These are phyloP conservation scores for Phaseolus lunatus DNA, from an alignment of 306 rosid genomes.

Conservation along the genomic window DNA sequence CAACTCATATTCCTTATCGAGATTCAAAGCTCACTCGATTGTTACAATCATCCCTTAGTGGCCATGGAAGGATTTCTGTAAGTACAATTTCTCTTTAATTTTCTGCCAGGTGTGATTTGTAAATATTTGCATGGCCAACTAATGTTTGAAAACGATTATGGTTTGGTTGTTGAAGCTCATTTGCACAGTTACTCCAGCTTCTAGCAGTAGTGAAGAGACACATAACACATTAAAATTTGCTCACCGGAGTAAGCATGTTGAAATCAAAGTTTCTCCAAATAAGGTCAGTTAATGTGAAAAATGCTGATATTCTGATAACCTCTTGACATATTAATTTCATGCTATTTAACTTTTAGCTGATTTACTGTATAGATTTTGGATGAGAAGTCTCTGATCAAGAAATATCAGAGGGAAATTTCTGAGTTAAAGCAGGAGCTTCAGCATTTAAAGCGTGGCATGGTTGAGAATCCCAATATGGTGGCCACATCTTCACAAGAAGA, in stretches of 20 bases:
- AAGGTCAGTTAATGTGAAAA: slow-evolving; percentile 54
- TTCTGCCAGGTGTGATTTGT: slow-evolving; percentile 17
- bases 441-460: slow-evolving; percentile 75
- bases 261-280: slow-evolving; percentile 85
- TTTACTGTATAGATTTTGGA: slow-evolving; percentile 73
- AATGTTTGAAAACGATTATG: slow-evolving; percentile 38
- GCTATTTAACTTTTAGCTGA: background rate
- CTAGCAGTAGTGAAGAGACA: slow-evolving; percentile 93
- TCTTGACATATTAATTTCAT: slow-evolving; percentile 16
- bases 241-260: slow-evolving; percentile 87
- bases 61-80: slow-evolving; percentile 92
- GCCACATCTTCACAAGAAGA: slow-evolving; percentile 60
- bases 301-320: slow-evolving; percentile 16
- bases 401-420: slow-evolving; percentile 86
- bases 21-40: slow-evolving; percentile 93
- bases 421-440: slow-evolving; percentile 83
- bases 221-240: slow-evolving; percentile 91
- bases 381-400: slow-evolving; percentile 90
- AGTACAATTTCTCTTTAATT: slow-evolving; percentile 43
- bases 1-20: slow-evolving; percentile 88
- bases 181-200: slow-evolving; percentile 92
- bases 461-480: slow-evolving; percentile 62
- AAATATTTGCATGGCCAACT: background rate
- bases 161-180: slow-evolving; percentile 67
- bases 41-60: slow-evolving; percentile 89